Percentiles rank a stretch among this genome's conserved stretches.
Conservation (phyloP, 352 stramenopile genomes). For the Phytopythium helicoides region DNA sequence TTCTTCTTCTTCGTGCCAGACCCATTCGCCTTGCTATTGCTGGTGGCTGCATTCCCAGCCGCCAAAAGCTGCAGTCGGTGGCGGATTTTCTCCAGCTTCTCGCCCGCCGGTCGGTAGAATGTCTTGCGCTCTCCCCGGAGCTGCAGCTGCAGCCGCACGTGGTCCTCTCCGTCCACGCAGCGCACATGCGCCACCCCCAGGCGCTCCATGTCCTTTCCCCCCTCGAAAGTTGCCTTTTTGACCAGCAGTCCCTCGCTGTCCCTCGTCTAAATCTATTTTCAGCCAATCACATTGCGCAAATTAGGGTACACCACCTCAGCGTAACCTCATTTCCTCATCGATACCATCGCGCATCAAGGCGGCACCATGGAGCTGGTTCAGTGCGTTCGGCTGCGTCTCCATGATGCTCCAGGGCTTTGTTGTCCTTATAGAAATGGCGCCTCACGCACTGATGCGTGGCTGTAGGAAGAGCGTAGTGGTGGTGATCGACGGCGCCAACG, state of each 20-base stretch:
- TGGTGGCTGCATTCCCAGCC: not conserved
- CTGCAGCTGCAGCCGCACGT: conserved; percentile 47
- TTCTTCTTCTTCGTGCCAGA: conserved; percentile 12
- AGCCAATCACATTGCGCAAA: conserved; percentile 1
- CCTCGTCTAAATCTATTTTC: conserved; percentile 1
- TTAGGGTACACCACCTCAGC: too few relatives aligned
- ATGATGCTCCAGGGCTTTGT: too few relatives aligned
- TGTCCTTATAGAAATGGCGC: too few relatives aligned
- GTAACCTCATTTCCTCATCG: not conserved
- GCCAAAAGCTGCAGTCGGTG: conserved; percentile 60
- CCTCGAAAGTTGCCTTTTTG: not conserved
- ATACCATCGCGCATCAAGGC: too few relatives aligned
- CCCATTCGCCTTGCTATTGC: not conserved
- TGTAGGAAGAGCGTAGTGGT: conserved; percentile 37
- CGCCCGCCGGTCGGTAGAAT: conserved; percentile 35
- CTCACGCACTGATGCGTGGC: too few relatives aligned
- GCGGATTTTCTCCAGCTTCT: conserved; percentile 56
- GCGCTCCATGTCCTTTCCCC: not conserved
- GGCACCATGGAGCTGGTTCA: conserved; percentile 15
- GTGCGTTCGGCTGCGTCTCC: conserved; percentile 12
- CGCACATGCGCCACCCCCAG: conserved; percentile 48
- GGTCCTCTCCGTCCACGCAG: conserved; percentile 33
- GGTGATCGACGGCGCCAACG: conserved; percentile 77
- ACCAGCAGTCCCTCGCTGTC: not conserved
- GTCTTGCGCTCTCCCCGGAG: conserved; percentile 49